Evolutionary conservation across 305 asterid genomes (phyloP).

Genomic region (Solanum hybrid): DNA sequence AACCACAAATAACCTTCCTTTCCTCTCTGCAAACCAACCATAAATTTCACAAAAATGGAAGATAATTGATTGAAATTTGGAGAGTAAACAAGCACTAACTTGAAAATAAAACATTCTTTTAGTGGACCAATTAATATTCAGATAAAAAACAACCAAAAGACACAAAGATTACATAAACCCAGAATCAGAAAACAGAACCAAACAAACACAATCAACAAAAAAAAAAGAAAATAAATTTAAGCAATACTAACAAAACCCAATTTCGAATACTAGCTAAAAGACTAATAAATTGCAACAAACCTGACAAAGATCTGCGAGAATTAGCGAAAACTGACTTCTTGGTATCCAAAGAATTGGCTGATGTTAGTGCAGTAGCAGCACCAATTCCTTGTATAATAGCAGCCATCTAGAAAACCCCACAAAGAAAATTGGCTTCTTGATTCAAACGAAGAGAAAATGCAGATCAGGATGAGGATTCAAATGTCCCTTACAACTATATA

Average conservation of each 20-base stretch:
- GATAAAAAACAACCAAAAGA: neutral
- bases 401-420: slow-evolving; percentile 17
- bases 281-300: slow-evolving; percentile 11
- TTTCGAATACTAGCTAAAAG: neutral
- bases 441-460: neutral
- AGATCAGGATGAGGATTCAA: neutral
- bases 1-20: slow-evolving; percentile 13
- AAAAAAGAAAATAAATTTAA: neutral
- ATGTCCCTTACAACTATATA: neutral
- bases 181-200: neutral
- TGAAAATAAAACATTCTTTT: neutral
- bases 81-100: neutral
- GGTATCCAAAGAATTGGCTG: slow-evolving; percentile 20
- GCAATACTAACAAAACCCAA: slow-evolving; percentile 1
- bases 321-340: slow-evolving; percentile 15
- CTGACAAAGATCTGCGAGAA: slow-evolving; percentile 31
- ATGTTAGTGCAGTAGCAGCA: slow-evolving; percentile 32
- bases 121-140: neutral
- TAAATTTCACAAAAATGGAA: neutral
- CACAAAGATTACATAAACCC: neutral
- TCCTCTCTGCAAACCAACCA: slow-evolving; percentile 30
- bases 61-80: neutral
- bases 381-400: slow-evolving; percentile 37
- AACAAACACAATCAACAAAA: neutral
- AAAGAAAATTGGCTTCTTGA: neutral